phyloP scores from a whole-genome alignment of 2,329 filamentous ascomycete species.

The Epichloe festucae region DNA sequence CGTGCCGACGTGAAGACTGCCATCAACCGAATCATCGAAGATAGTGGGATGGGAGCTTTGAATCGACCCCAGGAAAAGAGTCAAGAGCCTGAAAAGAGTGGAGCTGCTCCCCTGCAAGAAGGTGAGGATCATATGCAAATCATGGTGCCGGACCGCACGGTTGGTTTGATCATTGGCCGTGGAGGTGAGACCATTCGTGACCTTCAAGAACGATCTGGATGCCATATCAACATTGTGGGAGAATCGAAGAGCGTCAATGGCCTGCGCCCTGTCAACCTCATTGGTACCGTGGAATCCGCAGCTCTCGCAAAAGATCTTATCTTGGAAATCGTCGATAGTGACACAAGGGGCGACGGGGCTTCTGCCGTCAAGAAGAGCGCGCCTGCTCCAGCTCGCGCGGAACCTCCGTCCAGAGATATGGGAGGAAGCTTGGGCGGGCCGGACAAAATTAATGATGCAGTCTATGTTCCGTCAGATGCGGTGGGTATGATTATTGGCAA shows the following conservation, averaged over 20 bases:
- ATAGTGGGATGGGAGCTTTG: conserved; percentile 44
- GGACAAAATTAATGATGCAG: conserved; percentile 70
- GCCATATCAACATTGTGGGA: conserved; percentile 88
- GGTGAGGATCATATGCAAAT: conserved; percentile 82
- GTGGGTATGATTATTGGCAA: conserved; percentile 97
- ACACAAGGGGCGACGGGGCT: conserved; percentile 48
- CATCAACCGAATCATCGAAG: conserved; percentile 79
- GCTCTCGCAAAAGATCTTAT: conserved; percentile 75
- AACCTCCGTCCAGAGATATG: conserved; percentile 21
- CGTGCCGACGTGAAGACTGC: conserved; percentile 68
- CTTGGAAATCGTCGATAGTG: conserved; percentile 87
- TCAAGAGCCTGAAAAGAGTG: conserved; percentile 25
- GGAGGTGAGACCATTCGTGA: conserved; percentile 88
- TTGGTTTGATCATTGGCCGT: conserved; percentile 86
- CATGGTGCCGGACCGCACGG: conserved; percentile 87
- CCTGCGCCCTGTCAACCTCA: conserved; percentile 78
- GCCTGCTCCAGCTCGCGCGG: conserved; percentile 16
- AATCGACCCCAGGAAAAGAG: conserved; percentile 30
- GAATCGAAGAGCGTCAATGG: conserved; percentile 90
- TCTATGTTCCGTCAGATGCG: conserved; percentile 77
- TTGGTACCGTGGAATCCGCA: conserved; percentile 63
- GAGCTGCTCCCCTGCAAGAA: conserved; percentile 47
- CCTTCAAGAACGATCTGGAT: conserved; percentile 81
- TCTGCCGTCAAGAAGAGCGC: conserved; percentile 17
- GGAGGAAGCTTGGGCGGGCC: conserved; percentile 18